Evolutionary conservation across 1,139 yeast genomes (phyloP).

Genomic region (Sugiyamaella sp.): DNA sequence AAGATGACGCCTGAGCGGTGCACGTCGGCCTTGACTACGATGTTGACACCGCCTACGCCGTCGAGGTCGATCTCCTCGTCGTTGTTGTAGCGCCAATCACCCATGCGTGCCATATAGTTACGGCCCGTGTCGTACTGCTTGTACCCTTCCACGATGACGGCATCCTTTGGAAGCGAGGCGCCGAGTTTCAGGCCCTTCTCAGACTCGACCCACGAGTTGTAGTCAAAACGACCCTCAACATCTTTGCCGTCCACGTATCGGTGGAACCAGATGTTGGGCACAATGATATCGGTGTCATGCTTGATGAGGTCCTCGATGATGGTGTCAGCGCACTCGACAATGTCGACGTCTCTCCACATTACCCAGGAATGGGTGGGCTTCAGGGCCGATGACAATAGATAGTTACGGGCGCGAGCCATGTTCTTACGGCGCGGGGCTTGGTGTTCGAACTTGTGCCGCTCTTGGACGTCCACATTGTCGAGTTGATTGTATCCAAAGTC

Average conservation of each 20-base stretch:
- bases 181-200: slow-evolving; percentile 72
- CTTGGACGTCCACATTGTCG: slow-evolving; percentile 58
- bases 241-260: slow-evolving; percentile 74
- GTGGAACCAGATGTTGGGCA: slow-evolving; percentile 89
- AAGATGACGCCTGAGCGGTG: slow-evolving; percentile 82
- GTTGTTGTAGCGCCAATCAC: slow-evolving; percentile 65
- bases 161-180: slow-evolving; percentile 69
- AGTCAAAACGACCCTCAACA: slow-evolving; percentile 80
- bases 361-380: slow-evolving; percentile 92
- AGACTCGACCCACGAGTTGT: slow-evolving; percentile 88
- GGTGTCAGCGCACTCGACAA: slow-evolving; percentile 78
- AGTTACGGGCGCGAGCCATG: slow-evolving; percentile 91
- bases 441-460: slow-evolving; percentile 84
- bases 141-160: slow-evolving; percentile 88
- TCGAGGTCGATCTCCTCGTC: slow-evolving; percentile 72
- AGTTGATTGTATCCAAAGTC: slow-evolving; percentile 86
- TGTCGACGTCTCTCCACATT: slow-evolving; percentile 91
- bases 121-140: slow-evolving; percentile 91
- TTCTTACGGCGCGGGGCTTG: slow-evolving; percentile 86
- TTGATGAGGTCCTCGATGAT: slow-evolving; percentile 80
- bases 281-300: slow-evolving; percentile 74
- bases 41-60: slow-evolving; percentile 91
- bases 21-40: slow-evolving; percentile 78
- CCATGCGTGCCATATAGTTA: slow-evolving; percentile 73
- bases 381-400: slow-evolving; percentile 76